phyloP scores from a whole-genome alignment of 2,329 filamentous ascomycete species.

The Stagonosporopsis vannaccii region DNA sequence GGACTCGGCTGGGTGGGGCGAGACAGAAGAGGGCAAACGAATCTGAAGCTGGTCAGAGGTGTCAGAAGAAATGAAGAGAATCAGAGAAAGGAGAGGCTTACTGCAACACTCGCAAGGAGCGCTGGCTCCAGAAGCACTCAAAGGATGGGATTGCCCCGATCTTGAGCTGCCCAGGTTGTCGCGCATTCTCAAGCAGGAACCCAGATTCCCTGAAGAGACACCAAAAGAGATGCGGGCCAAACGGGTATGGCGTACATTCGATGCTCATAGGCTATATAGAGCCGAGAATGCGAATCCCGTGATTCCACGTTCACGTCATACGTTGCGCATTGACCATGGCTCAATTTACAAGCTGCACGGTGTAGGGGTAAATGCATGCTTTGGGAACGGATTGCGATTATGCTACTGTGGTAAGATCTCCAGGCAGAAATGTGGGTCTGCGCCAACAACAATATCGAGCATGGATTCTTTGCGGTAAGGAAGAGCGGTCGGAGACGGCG shows the following conservation, averaged over 20 bases:
- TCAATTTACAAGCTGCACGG: not conserved
- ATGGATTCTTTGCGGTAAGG: not conserved
- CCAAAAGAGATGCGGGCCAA: no score
- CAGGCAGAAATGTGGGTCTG: constrained; percentile 8
- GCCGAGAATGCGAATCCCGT: constrained; percentile 10
- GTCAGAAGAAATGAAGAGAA: no score
- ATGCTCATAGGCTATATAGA: constrained; percentile 9
- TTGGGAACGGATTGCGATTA: constrained; percentile 7
- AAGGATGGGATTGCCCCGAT: no score
- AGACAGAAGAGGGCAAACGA: no score
- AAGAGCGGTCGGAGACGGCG: constrained; percentile 5
- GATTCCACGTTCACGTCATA: constrained; percentile 5
- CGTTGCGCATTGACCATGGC: not conserved
- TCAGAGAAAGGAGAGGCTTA: no score
- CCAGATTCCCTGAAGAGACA: no score
- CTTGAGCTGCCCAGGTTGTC: no score
- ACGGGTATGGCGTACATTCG: constrained; percentile 58
- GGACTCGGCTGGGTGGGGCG: no score
- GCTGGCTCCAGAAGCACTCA: no score
- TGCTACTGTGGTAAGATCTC: constrained; percentile 8
- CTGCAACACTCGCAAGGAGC: no score
- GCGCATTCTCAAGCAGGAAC: no score
- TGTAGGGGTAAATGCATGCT: not conserved
- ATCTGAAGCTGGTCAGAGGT: no score
- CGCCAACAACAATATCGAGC: constrained; percentile 5